Conservation (phyloP, 257 asterid genomes). For the Solanum lycopersicoides region DNA sequence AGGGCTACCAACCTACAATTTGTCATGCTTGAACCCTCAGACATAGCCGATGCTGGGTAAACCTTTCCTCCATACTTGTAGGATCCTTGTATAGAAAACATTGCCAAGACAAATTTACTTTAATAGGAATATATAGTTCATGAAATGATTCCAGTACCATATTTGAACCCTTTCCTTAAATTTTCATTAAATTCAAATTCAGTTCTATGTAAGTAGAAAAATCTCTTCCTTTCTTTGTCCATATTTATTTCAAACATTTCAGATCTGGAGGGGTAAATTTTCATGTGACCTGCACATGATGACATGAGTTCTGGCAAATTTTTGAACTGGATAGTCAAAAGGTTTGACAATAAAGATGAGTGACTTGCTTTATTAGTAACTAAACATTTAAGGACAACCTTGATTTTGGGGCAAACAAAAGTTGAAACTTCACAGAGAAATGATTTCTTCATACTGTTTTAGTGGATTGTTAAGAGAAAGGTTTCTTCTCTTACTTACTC, state of each 20-base stretch:
- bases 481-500: neutral
- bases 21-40: slow-evolving; percentile 65
- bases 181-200: neutral
- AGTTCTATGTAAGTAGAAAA: too few relatives aligned
- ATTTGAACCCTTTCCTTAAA: neutral
- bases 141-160: neutral
- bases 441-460: neutral
- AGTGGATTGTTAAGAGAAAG: neutral
- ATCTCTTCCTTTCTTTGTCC: too few relatives aligned
- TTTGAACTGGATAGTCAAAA: neutral
- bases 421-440: neutral
- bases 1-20: slow-evolving; percentile 62
- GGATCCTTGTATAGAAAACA: slow-evolving; percentile 33
- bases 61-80: slow-evolving; percentile 68
- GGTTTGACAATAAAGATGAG: neutral
- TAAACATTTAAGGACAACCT: neutral
- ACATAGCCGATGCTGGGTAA: slow-evolving; percentile 48
- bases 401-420: neutral
- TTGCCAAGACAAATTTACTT: neutral
- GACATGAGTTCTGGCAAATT: neutral
- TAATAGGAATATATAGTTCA: neutral
- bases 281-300: neutral
- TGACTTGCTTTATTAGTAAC: neutral
- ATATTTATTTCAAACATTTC: neutral
- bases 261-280: neutral